Evolutionary conservation across 2,329 filamentous ascomycete genomes (phyloP), one percentile per base, ranked within the genome.

Genomic region (Phyllosticta citribraziliensis): DNA sequence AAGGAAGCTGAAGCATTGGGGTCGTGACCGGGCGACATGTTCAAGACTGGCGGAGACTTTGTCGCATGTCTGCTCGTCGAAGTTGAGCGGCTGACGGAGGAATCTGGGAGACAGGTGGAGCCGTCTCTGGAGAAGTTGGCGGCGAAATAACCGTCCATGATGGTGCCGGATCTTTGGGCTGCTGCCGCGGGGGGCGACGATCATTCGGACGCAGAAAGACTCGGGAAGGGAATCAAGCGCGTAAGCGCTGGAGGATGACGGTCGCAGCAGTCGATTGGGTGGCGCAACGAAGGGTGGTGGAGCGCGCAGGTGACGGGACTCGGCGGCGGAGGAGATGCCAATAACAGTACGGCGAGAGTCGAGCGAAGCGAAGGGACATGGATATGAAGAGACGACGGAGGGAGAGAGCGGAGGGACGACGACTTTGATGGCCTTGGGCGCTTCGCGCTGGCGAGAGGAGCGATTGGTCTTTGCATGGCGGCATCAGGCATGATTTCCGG

Each of bases 151-250:
- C 57, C 59, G 50, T 61, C 55, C 59, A 61, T 61, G 62, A 72
- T 72, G 63, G 69, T 66, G 58, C 63, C 65, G 66, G 83, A 77
- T 19, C 70, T 78, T 64, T 75, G 67, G n/a, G 66, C 77, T 75
- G 69, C 74, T 72, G 60, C 71, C 22, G 50, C 47, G 47, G 50
- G n/a, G 27, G 20, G 51, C 33, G 51, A 52, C 33, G 24, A 58
- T 58, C 33, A 62, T 51, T 51, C 55, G 30, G 55, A 52, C 55
- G 30, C 55, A 55, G 19, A 55, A 30, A 50, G 55, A 62, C 33
- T 57, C 57, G 47, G 33, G 30, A 54, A 33, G 51, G 40, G 5
- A 47, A 30, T 52, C 55, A 55, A 60, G 58, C 58, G 52, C 51
- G 51, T 56, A 60, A 35, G 53, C 53, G 58, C 58, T 40, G 58